A percentile compares a stretch with the other conserved stretches of the same genome.
Conservation (phyloP, 2,329 filamentous ascomycete genomes). For the Fusarium napiforme region DNA sequence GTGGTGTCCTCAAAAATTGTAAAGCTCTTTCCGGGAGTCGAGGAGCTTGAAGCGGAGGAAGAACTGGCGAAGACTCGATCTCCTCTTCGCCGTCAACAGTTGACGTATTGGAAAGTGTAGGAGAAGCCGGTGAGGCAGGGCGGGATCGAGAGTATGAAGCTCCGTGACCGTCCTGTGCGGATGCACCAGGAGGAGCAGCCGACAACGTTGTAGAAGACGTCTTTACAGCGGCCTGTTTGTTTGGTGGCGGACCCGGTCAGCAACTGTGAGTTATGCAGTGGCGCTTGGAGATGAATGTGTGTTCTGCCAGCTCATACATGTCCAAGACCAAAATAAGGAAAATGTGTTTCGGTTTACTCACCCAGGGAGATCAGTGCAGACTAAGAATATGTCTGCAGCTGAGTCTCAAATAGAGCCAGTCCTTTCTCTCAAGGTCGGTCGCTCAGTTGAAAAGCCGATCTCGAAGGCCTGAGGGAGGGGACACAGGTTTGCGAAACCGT, state of each 20-base stretch:
- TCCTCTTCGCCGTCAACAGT: slow-evolving; percentile 69
- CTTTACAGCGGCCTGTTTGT: slow-evolving; percentile 56
- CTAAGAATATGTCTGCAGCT: slow-evolving; percentile 67
- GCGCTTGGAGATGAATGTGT: slow-evolving; percentile 39
- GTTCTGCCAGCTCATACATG: slow-evolving; percentile 32
- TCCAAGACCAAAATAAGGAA: slow-evolving; percentile 21
- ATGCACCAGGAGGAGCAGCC: slow-evolving; percentile 66
- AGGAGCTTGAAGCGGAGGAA: slow-evolving; percentile 70
- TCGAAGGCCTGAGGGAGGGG: slow-evolving; percentile 37
- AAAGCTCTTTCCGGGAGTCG: slow-evolving; percentile 65
- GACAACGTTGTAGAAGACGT: slow-evolving; percentile 66
- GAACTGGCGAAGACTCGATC: slow-evolving; percentile 65
- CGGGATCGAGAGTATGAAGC: slow-evolving; percentile 49
- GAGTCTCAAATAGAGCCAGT: slow-evolving; percentile 57
- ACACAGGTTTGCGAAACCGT: slow-evolving; percentile 32
- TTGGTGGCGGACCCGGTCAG: slow-evolving; percentile 40
- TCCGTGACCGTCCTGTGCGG: slow-evolving; percentile 67
- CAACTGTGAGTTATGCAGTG: slow-evolving; percentile 36
- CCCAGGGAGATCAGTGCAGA: slow-evolving; percentile 72
- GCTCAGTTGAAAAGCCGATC: slow-evolving; percentile 39
- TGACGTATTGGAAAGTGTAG: slow-evolving; percentile 70
- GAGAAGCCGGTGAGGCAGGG: slow-evolving; percentile 59
- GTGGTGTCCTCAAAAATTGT: slow-evolving; percentile 66
- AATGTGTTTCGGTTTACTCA: slow-evolving; percentile 46
- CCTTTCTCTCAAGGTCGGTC: slow-evolving; percentile 45